Evolutionary conservation across 83 land plant genomes (phyloP), one percentile per base, ranked within the genome.

Genomic region (Larix sibirica): DNA sequence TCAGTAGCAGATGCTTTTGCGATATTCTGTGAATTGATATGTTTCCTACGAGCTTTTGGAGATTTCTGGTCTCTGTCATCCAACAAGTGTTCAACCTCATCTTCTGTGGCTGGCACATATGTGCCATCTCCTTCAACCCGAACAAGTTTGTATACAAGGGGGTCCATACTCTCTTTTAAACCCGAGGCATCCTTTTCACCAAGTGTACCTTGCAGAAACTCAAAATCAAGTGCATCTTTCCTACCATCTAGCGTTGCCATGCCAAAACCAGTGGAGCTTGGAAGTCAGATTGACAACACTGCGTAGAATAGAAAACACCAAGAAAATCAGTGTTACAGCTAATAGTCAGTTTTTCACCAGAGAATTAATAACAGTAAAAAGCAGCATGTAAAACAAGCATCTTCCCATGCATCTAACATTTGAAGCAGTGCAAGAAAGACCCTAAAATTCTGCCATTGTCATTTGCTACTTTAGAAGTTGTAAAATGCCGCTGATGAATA

Each of bases 61-160:
- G n/a, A 73, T 20, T 44, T 73, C 50, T n/a, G 77, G 14, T 44
- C 28, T 40, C 56, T 73, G 4, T 73, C 56, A 40, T 73, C 77
- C 56, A 73, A 40, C 8, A 73, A 73, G 77, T 73, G 77, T 40
- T 73, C 77, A 21, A 73, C 58, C 26, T 44, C 77, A 74, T 74
- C 77, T 74, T 74, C 58, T 36, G 58, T 74, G 10, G 58, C 58
- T 74, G 77, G 77, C 54, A 74, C 77, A 40, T n/a, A 21, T 7
- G 58, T 74, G 18, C 77, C 58, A 44, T 74, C 77, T 74, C 77
- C 77, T 74, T 74, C 77, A 74, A 70, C 75, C 77, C 77, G 77
- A 74, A 74, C 77, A 74, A 74, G 77, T 74, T 74, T 74, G 47
- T 74, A 74, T n/a, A 74, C 28, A n/a, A 21, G 58, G 23, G 50